Evolutionary conservation across 2,329 filamentous ascomycete species (phyloP), one percentile per base, ranked within the genome.

Genomic region (Aspergillus ustus): DNA sequence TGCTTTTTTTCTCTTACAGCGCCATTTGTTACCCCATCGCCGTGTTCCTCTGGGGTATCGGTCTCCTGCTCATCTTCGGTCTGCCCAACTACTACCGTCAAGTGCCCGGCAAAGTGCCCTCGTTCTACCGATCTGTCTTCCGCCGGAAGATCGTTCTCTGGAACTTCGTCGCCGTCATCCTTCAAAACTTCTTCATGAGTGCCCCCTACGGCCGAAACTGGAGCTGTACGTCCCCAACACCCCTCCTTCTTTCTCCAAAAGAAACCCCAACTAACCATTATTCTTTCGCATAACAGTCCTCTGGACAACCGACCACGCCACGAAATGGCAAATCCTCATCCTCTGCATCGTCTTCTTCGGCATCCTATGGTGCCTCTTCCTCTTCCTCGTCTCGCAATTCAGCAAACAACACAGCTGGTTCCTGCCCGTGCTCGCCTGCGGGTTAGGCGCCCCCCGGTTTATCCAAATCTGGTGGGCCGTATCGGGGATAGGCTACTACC

Each of bases 171-270:
- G 83, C 84, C 4, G 85, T 89, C 44, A 77, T 89, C 62, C 75
- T 89, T 37, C 87, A 89, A 70, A 90, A 90, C 74, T 88, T 87
- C 80, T 90, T 87, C 77, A 80, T 90, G 28, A 85, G 84, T 19
- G 83, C 87, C 1, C 86, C 85, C 1, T 90, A 89, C 68, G 88
- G 88, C 45, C 83, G 88, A 54, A 89, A 88, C 72, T 90, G 88
- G 88, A 77, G 79, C 44, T 90, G 83, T 77, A 66, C 70, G 75
- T 69, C 25, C 15, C n/a, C n/a, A n/a, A 15, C 2, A 19, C n/a
- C n/a, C 7, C 22, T n/a, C n/a, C n/a, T n/a, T n/a, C n/a, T n/a
- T n/a, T n/a, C n/a, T n/a, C n/a, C n/a, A n/a, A n/a, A n/a, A n/a
- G n/a, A n/a, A n/a, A n/a, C n/a, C n/a, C n/a, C n/a, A n/a, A n/a